These are phyloP conservation scores for Pterulicium gracile DNA, from an alignment of 1,284 basidiomycete genomes.

Conservation along the genomic window DNA sequence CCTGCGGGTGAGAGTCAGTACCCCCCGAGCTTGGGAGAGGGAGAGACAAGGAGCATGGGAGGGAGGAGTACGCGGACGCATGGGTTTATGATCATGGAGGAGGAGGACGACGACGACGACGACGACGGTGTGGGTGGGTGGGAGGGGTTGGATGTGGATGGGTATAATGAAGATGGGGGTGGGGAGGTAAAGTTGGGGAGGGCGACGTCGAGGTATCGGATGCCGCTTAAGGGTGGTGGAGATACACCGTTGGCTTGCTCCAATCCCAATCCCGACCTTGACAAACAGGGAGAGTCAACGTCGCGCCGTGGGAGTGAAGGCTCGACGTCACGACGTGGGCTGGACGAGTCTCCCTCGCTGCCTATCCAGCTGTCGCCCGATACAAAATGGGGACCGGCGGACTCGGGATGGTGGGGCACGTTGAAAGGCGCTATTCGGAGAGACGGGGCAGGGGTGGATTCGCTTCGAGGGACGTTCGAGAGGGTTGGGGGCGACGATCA, in stretches of 20 bases:
- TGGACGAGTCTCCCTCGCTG: neutral
- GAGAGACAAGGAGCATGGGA: neutral
- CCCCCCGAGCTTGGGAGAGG: neutral
- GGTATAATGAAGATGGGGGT: neutral
- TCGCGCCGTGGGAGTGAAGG: too few relatives aligned
- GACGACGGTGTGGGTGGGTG: neutral
- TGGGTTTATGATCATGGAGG: slow-evolving; percentile 2
- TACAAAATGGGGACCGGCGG: neutral
- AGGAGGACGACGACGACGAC: neutral
- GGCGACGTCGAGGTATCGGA: too few relatives aligned
- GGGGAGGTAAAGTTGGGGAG: neutral
- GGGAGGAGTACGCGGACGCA: neutral
- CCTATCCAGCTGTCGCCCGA: neutral
- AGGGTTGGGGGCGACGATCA: neutral
- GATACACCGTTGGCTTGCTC: neutral
- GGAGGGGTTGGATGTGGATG: neutral
- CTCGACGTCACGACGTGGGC: neutral
- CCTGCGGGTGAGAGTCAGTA: neutral
- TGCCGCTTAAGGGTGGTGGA: neutral
- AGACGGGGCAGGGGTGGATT: neutral
- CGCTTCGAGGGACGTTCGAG: neutral
- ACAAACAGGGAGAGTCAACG: neutral
- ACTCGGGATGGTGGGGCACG: slow-evolving; percentile 1
- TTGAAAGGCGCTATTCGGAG: neutral
- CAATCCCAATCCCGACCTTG: neutral